Base-by-base conservation (phyloP, 257 asterid species). In the Nicotiana noctiflora region DNA sequence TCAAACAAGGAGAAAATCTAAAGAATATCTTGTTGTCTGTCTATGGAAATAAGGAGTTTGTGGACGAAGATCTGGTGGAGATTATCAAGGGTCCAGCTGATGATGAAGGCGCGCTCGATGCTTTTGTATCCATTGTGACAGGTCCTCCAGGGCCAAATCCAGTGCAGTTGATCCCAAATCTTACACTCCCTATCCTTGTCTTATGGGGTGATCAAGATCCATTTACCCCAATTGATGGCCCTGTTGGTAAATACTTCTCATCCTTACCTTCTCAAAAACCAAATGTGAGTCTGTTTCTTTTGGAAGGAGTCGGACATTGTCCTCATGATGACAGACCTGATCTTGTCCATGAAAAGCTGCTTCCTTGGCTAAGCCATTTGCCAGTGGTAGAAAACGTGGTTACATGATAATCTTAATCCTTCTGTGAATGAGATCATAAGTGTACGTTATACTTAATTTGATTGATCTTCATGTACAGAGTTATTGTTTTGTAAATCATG, bases 121-220 rank as follows among this genome's bases (percentile, higher is more conserved):
- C 98, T 29, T 95, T 95, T 75, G 93, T 95, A n/a, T 92, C 99
- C 31, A 92, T 93, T 37, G 82, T 95, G 74, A 95, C 99, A 0
- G 99, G 99, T 6, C 96, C 97, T 12, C 99, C 99, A 0, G 97
- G 99, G 40, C 98, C 99, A 15, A 95, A 84, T 84, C 99, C 99
- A 12, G 88, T 89, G 61, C 82, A 89, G 84, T 60, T 95, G 86
- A 87, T 93, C 56, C 97, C 97, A 0, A 87, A 87, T 18, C 81
- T 95, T 60, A 77, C 79, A 72, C 11, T 90, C 15, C 99, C 98
- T 14, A 79, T 95, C 57, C 85, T 93, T 83, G 89, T 95, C 21
- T 62, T 95, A 79, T 93, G 99, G 99, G 99, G 99, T 5, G 91
- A 91, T 80, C 55, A 84, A 83, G 98, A 95, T 83, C 93, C 97